These are phyloP conservation scores for Penicillium sp. DNA, from an alignment of 2,329 filamentous ascomycete genomes.

Conservation along the genomic window DNA sequence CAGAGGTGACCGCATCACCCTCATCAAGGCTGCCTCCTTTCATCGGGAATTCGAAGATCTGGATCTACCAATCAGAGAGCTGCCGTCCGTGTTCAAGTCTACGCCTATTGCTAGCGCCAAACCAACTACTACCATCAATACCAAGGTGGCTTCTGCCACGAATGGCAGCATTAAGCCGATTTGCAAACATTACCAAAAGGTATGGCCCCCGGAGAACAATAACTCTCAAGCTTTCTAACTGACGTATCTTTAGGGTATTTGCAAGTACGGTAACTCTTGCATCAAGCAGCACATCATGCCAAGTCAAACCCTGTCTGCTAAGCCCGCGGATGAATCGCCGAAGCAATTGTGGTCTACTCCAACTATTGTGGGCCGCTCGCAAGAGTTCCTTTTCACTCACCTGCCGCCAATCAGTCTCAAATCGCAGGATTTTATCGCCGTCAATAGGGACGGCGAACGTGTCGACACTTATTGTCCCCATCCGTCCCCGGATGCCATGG, in stretches of 20 bases:
- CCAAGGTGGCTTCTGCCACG: conserved; percentile 3
- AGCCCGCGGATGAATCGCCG: conserved; percentile 17
- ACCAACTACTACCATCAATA: conserved; percentile 7
- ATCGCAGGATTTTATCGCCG: conserved; percentile 39
- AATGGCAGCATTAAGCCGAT: conserved; percentile 21
- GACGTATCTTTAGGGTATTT: conserved; percentile 30
- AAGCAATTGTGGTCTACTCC: conserved; percentile 15
- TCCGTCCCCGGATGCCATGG: conserved; percentile 41
- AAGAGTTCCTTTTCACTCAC: conserved; percentile 22
- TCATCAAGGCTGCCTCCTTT: conserved; percentile 55
- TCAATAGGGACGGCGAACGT: conserved; percentile 52
- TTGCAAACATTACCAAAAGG: conserved; percentile 39
- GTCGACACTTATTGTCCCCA: conserved; percentile 47
- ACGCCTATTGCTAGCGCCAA: conserved; percentile 32
- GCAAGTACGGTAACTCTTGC: conserved; percentile 35
- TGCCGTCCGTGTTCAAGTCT: conserved; percentile 56
- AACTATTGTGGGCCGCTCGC: conserved; percentile 18
- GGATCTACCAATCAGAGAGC: conserved; percentile 53
- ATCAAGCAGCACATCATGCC: conserved; percentile 34
- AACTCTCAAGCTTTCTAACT: background rate
- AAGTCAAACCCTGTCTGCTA: conserved; percentile 25
- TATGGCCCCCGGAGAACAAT: background rate
- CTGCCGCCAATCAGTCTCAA: conserved; percentile 22
- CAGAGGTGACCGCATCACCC: conserved; percentile 55
- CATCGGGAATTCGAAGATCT: conserved; percentile 57